phyloP scores from a whole-genome alignment of 2,329 filamentous ascomycete genomes.

The Sphaerulina populicola region DNA sequence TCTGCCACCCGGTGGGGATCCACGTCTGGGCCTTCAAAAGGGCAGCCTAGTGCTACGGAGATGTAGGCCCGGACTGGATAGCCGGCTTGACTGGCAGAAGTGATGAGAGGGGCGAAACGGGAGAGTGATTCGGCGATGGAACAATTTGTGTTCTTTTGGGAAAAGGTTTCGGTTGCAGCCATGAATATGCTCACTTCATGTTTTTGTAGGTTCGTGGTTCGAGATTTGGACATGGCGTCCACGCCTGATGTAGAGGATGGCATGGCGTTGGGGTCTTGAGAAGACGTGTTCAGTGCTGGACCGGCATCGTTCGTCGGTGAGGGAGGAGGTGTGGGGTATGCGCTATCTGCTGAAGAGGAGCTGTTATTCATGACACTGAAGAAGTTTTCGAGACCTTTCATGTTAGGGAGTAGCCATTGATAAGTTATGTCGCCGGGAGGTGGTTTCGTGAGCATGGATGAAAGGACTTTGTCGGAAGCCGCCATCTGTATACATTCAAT shows the following conservation, averaged over 20 bases:
- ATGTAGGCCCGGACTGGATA: conserved; percentile 70
- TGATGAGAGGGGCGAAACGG: conserved; percentile 62
- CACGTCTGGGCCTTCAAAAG: conserved; percentile 59
- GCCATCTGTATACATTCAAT: conserved; percentile 53
- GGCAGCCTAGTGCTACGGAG: conserved; percentile 71
- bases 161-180: conserved; percentile 72
- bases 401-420: conserved; percentile 73
- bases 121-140: conserved; percentile 64
- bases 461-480: conserved; percentile 65
- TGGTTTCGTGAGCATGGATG: conserved; percentile 55
- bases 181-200: conserved; percentile 71
- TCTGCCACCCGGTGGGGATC: conserved; percentile 53
- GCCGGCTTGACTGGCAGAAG: conserved; percentile 54
- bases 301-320: conserved; percentile 32
- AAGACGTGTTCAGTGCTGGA: conserved; percentile 38
- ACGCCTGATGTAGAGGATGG: conserved; percentile 32
- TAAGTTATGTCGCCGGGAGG: conserved; percentile 57
- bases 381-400: conserved; percentile 61
- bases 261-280: conserved; percentile 38
- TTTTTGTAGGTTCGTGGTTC: conserved; percentile 31
- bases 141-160: conserved; percentile 74
- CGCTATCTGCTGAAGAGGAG: conserved; percentile 35
- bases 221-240: conserved; percentile 44
- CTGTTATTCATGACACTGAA: conserved; percentile 41
- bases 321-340: conserved; percentile 42